Percentiles rank a stretch among this genome's conserved stretches.
Evolutionary conservation across 2,329 filamentous ascomycete genomes (phyloP).

Genomic region (Nothophaeocryptopus gaeumannii): DNA sequence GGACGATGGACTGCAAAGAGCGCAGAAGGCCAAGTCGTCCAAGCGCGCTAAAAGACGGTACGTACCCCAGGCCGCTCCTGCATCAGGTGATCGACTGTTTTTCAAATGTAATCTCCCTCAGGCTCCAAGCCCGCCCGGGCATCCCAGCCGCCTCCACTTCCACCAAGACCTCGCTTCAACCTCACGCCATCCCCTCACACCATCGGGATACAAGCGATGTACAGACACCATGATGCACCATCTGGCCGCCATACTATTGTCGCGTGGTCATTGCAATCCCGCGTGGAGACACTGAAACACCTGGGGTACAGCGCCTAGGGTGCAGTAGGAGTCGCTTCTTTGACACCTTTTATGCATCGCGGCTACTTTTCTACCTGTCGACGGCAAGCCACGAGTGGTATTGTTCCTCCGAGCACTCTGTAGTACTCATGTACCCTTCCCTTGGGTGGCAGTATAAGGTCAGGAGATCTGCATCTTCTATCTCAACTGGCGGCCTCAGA

Average conservation of each 20-base stretch:
- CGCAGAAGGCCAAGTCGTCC: not conserved
- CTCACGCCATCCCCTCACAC: no score
- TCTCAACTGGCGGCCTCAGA: conserved; percentile 14
- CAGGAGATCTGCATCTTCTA: conserved; percentile 1
- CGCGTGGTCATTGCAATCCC: conserved; percentile 2
- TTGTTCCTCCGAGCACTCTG: no score
- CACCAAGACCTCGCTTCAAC: not conserved
- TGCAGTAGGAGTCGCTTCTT: not conserved
- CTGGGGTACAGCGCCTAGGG: conserved; percentile 6
- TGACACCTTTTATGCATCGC: no score
- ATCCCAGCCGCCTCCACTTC: not conserved
- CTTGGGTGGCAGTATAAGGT: conserved; percentile 7
- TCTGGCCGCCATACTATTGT: conserved; percentile 2
- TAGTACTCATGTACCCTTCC: no score
- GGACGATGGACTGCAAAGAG: not conserved
- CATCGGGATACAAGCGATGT: no score
- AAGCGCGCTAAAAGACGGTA: conserved; percentile 11
- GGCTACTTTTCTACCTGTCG: no score
- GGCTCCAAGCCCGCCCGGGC: conserved; percentile 5
- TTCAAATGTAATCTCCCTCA: not conserved
- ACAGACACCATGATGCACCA: not conserved
- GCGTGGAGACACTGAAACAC: conserved; percentile 1
- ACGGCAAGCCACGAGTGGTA: no score
- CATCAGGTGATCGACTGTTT: not conserved
- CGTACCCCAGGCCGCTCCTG: conserved; percentile 7